Evolutionary conservation across 805 yeast genomes (phyloP), one percentile per base, ranked within the genome.

Genomic region (Tetrapisispora taiwanensis): DNA sequence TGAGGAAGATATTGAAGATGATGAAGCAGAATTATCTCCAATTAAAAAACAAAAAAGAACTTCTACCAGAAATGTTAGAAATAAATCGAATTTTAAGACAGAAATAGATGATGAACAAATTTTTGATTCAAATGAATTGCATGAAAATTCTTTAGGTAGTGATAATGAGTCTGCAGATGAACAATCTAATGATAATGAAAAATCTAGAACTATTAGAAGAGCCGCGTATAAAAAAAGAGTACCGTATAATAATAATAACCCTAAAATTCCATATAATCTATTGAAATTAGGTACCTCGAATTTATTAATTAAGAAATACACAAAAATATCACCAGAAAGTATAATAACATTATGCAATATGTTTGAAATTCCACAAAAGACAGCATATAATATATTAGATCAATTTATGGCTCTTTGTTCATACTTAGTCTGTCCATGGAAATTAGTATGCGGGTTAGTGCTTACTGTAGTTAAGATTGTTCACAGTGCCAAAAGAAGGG

Each of bases 351-450:
- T 80, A 32, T 80, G 85, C 53, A 81, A 81, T 57, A 71, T 73
- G 49, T 82, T 82, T 55, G 76, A 78, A 55, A 65, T 83, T 20
- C 84, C 85, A 0, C 63, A 70, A 18, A 68, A 70, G 0, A 64
- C 73, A 2, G 76, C 85, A 0, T 65, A 68, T 22, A 61, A 66
- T 30, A 67, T 83, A 38, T 47, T 80, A 9, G 71, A 70, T 34
- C 72, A 78, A 1, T 81, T 72, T 50, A 62, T 69, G 33, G 59
- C 67, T 3, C 75, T 76, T 53, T 69, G 72, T 39, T 69, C 71
- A 36, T 75, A 76, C 49, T 72, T 80, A 33, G 73, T 73, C 30
- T 77, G 74, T 46, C 81, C 79, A 33, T 82, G 88, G 87, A 76
- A 78, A 7, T 58, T 83, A 19, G 74, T 82, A 3, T 79, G 84